Evolutionary conservation across 257 asterid species (phyloP).

Genomic region (Solanum etuberosum): DNA sequence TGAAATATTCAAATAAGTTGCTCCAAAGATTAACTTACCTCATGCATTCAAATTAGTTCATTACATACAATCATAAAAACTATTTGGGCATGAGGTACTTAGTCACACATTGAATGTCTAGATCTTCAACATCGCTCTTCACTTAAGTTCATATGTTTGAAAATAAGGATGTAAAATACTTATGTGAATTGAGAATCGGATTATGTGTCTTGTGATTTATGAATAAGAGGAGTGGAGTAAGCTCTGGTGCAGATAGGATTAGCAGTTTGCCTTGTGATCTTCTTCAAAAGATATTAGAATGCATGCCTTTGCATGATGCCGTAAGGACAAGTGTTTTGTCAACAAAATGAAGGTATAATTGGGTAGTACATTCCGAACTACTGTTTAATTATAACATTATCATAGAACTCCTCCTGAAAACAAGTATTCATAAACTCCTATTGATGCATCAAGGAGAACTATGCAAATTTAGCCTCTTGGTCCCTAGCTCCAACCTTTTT

Average conservation of each 20-base stretch:
- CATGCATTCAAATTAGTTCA: neutral
- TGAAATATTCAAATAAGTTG: neutral
- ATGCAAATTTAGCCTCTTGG: too few species aligned
- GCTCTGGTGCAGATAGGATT: neutral
- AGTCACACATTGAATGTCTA: neutral
- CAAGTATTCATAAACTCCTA: too few species aligned
- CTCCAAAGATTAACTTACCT: neutral
- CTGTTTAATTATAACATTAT: neutral
- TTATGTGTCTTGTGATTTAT: too few species aligned
- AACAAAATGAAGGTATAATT: neutral
- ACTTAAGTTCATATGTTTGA: too few species aligned
- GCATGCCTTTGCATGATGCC: neutral
- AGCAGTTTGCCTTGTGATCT: neutral
- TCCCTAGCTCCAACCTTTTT: too few species aligned
- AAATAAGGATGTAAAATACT: too few species aligned
- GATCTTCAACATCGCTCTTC: neutral
- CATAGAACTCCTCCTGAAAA: too few species aligned
- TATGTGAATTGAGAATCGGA: too few species aligned
- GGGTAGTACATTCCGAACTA: neutral
- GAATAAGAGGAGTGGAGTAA: neutral
- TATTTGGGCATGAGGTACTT: neutral
- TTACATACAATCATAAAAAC: too few species aligned
- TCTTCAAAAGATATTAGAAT: neutral
- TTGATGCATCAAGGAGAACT: too few species aligned
- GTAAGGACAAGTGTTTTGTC: neutral